A percentile compares a stretch with the other conserved stretches of the same genome.
Evolutionary conservation across 208 protist genomes (phyloP).

Genomic region (Leishmania arabica): DNA sequence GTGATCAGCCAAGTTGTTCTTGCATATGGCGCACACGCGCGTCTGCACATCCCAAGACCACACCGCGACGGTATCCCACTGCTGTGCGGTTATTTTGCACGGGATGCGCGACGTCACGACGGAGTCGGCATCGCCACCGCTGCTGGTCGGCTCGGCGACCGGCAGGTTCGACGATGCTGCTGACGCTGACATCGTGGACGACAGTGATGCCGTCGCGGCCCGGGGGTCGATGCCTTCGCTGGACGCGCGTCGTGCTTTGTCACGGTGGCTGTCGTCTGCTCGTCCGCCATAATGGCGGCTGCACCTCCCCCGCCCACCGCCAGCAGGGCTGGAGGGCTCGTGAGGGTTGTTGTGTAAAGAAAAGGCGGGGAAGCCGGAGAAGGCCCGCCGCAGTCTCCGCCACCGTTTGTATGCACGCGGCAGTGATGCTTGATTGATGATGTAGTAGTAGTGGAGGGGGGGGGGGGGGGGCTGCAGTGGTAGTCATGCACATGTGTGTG

Average conservation of each 20-base stretch:
- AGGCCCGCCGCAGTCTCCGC: background rate
- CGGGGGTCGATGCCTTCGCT: background rate
- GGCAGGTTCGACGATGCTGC: background rate
- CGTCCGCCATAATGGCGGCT: background rate
- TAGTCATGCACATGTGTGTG: background rate
- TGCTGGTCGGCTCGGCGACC: background rate
- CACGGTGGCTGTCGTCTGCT: background rate
- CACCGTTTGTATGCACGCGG: background rate
- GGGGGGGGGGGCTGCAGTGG: background rate
- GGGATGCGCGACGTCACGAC: constrained; percentile 5
- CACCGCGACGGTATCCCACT: constrained; percentile 96
- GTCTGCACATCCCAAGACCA: constrained; percentile 96
- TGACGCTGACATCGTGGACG: background rate
- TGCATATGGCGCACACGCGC: constrained; percentile 98
- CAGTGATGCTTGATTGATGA: background rate
- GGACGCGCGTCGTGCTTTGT: background rate
- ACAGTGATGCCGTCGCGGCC: background rate
- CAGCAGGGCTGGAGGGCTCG: background rate
- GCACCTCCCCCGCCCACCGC: background rate
- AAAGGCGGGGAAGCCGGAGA: background rate
- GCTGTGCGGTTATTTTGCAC: constrained; percentile 75
- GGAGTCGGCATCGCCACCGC: background rate
- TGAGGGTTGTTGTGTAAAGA: background rate
- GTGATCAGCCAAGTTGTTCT: constrained; percentile 95
- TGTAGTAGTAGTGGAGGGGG: background rate